Conservation (phyloP, 23 red algal genomes). For the Gracilaria gracilis region DNA sequence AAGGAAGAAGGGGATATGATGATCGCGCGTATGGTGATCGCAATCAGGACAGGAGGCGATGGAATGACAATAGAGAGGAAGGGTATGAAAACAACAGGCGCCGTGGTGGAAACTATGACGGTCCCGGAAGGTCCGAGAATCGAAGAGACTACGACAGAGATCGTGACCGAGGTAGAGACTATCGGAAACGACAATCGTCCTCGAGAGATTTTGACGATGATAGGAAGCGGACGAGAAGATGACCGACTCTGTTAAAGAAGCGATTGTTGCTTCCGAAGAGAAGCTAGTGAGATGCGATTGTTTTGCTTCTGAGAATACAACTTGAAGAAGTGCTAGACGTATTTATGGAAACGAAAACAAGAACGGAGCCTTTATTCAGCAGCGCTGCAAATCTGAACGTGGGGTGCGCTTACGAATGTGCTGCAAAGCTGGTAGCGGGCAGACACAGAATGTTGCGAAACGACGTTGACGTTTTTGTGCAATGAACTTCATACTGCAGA, state of each 20-base stretch:
- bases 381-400: not conserved
- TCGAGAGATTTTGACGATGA: slow-evolving; percentile 57
- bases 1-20: slow-evolving; percentile 29
- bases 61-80: slow-evolving; percentile 35
- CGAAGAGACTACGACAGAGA: slow-evolving; percentile 47
- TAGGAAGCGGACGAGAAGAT: slow-evolving; percentile 43
- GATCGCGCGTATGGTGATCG: slow-evolving; percentile 55
- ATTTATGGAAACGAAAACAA: not conserved
- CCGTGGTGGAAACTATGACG: slow-evolving; percentile 45
- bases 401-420: not conserved
- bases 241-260: not conserved
- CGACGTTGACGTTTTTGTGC: not conserved
- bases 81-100: slow-evolving; percentile 33
- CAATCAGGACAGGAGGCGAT: slow-evolving; percentile 62
- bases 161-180: slow-evolving; percentile 53
- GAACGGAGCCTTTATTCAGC: not conserved
- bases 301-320: not conserved
- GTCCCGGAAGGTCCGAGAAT: slow-evolving; percentile 25
- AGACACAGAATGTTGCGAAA: not conserved
- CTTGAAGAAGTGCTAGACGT: not conserved
- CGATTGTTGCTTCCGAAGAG: not conserved
- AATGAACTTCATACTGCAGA: too few species aligned
- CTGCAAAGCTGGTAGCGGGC: not conserved
- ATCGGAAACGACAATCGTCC: slow-evolving; percentile 36
- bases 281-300: not conserved